Evolutionary conservation across 495 filamentous ascomycete species (phyloP).

Genomic region (Trichoderma asperelloides): DNA sequence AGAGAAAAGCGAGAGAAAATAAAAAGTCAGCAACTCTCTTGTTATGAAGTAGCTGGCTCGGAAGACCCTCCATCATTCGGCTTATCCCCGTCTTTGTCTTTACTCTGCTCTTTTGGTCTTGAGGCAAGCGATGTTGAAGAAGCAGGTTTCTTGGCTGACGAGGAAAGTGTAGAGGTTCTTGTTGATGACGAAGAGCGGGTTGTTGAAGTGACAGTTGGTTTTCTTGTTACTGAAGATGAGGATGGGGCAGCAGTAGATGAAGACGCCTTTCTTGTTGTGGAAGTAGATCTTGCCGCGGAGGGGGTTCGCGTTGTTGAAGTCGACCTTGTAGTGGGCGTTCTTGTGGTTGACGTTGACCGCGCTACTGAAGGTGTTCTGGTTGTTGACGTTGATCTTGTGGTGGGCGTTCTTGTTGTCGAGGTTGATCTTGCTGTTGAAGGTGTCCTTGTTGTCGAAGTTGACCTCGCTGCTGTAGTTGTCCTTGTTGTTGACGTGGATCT

Average conservation of each 20-base stretch:
- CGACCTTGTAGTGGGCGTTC: background rate
- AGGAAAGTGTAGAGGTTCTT: background rate
- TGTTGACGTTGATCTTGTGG: background rate
- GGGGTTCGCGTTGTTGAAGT: background rate
- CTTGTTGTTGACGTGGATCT: background rate
- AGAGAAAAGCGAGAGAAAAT: too few relatives aligned
- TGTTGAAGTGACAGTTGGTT: background rate
- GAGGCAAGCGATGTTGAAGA: background rate
- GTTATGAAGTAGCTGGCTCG: background rate
- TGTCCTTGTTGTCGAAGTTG: background rate
- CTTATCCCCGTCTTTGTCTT: background rate
- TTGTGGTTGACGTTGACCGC: background rate
- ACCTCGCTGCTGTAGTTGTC: background rate
- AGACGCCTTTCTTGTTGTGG: background rate
- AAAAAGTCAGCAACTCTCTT: too few relatives aligned
- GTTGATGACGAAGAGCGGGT: background rate
- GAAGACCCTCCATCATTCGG: background rate
- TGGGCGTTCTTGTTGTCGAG: background rate
- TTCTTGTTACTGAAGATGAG: background rate
- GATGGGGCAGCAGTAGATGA: background rate
- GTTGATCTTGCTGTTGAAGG: background rate
- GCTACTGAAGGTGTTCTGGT: background rate
- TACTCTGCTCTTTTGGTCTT: background rate
- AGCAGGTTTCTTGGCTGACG: background rate
- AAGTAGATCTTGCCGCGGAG: background rate